Conservation (phyloP, 805 yeast species). For the Cyberlindnera xishuangbannaensis region DNA sequence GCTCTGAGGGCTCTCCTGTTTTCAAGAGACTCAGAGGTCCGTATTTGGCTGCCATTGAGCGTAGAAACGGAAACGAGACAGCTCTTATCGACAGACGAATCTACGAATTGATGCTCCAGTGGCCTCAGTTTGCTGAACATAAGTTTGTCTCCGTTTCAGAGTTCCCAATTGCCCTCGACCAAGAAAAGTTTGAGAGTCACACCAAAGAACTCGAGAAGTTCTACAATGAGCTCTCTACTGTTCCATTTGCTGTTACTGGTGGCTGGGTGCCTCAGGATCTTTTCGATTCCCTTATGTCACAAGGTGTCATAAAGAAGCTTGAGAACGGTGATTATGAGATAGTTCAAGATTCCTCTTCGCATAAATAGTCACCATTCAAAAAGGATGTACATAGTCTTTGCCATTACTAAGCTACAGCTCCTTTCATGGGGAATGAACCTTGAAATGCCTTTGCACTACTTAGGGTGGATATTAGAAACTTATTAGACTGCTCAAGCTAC, state of each 20-base stretch:
- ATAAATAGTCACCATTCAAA: too few relatives aligned
- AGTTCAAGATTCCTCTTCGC: constrained; percentile 17
- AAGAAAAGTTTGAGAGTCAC: constrained; percentile 53
- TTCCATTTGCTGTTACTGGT: constrained; percentile 84
- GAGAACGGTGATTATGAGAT: constrained; percentile 50
- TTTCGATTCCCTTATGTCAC: constrained; percentile 64
- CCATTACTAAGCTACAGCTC: too few relatives aligned
- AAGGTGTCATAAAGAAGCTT: constrained; percentile 60
- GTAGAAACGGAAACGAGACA: constrained; percentile 50
- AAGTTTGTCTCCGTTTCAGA: constrained; percentile 43
- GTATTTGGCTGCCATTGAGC: constrained; percentile 53
- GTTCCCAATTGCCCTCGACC: constrained; percentile 59
- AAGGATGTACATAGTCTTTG: background rate
- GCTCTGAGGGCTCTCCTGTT: constrained; percentile 77
- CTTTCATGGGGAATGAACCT: too few relatives aligned
- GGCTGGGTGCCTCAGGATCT: constrained; percentile 97
- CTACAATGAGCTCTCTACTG: constrained; percentile 58
- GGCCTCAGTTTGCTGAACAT: constrained; percentile 61
- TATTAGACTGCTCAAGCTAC: too few relatives aligned
- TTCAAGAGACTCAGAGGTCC: constrained; percentile 66
- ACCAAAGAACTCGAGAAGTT: constrained; percentile 55
- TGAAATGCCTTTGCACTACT: too few relatives aligned
- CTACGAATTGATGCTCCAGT: constrained; percentile 58
- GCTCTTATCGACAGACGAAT: constrained; percentile 62
- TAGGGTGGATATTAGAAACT: too few relatives aligned